phyloP scores from a whole-genome alignment of 805 yeast species.

The Kodamaea hsintzibuensis region DNA sequence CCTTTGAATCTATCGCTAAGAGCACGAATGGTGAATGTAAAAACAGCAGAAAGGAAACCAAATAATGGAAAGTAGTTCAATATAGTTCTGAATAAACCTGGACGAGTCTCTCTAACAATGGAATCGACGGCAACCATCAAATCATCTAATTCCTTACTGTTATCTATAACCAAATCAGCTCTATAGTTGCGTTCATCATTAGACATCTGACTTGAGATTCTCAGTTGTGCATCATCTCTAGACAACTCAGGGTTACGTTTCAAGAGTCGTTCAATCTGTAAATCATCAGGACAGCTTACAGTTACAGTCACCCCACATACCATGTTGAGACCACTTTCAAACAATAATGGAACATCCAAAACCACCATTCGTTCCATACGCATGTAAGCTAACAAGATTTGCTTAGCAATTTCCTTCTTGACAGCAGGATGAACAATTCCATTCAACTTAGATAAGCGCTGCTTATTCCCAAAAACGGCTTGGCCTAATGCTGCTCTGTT shows the following conservation, averaged over 20 bases:
- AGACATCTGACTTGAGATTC: constrained; percentile 79
- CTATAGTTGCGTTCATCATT: constrained; percentile 52
- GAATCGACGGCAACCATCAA: constrained; percentile 23
- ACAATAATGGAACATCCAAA: constrained; percentile 87
- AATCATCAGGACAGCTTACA: constrained; percentile 58
- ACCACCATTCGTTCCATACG: constrained; percentile 60
- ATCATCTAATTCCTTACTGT: constrained; percentile 39
- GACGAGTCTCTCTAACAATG: constrained; percentile 27
- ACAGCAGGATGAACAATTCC: constrained; percentile 88
- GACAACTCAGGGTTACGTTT: constrained; percentile 67
- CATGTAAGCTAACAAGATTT: constrained; percentile 59
- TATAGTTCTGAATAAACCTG: constrained; percentile 26
- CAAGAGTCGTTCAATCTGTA: constrained; percentile 64
- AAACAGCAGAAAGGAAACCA: constrained; percentile 14
- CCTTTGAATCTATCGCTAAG: constrained; percentile 12
- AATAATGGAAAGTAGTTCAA: constrained; percentile 16
- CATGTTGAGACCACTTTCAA: constrained; percentile 71
- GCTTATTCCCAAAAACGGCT: constrained; percentile 70
- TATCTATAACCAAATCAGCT: constrained; percentile 71
- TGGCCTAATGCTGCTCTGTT: constrained; percentile 77
- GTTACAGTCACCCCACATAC: constrained; percentile 73
- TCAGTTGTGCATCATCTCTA: constrained; percentile 62
- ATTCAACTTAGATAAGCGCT: constrained; percentile 62
- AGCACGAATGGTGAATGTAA: constrained; percentile 7
- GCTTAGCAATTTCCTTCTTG: constrained; percentile 59